phyloP scores from a whole-genome alignment of 2,329 filamentous ascomycete genomes.

The Epicoccum nigrum region DNA sequence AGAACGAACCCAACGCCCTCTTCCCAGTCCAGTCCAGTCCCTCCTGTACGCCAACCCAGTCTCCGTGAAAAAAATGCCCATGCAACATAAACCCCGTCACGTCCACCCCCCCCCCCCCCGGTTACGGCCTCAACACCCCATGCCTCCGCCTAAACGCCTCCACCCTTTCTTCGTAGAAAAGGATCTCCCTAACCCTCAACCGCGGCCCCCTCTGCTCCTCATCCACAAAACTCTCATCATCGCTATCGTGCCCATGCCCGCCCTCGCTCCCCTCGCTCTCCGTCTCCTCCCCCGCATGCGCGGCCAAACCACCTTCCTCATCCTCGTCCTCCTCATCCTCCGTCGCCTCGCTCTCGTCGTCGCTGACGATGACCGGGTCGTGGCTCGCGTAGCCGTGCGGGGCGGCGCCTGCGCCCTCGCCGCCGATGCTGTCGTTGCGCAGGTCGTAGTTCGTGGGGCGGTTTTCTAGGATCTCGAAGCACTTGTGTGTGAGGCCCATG shows the following conservation, averaged over 20 bases:
- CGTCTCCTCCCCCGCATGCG: conserved; percentile 48
- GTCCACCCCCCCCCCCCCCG: background rate
- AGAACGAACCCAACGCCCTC: too few relatives aligned
- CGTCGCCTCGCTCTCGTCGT: conserved; percentile 49
- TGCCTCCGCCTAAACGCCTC: conserved; percentile 80
- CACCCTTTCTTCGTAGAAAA: conserved; percentile 81
- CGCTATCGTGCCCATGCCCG: conserved; percentile 50
- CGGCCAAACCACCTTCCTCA: conserved; percentile 56
- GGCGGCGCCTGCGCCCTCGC: conserved; percentile 26
- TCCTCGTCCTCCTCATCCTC: conserved; percentile 58
- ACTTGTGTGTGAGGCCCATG: conserved; percentile 76
- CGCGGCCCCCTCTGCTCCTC: conserved; percentile 53
- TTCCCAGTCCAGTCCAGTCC: too few relatives aligned
- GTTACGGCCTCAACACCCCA: conserved; percentile 43
- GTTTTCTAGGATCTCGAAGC: conserved; percentile 79
- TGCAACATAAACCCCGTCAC: too few relatives aligned
- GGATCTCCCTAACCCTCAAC: conserved; percentile 74
- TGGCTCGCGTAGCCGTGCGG: conserved; percentile 30
- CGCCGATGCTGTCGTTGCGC: conserved; percentile 39
- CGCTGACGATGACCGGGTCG: conserved; percentile 43
- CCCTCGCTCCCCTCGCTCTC: conserved; percentile 47
- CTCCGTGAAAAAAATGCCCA: too few relatives aligned
- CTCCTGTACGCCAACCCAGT: conserved; percentile 3
- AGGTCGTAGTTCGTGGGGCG: conserved; percentile 54
- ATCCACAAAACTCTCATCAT: conserved; percentile 59